Evolutionary conservation across 2,329 filamentous ascomycete species (phyloP).

Genomic region (Colletotrichum zoysiae): DNA sequence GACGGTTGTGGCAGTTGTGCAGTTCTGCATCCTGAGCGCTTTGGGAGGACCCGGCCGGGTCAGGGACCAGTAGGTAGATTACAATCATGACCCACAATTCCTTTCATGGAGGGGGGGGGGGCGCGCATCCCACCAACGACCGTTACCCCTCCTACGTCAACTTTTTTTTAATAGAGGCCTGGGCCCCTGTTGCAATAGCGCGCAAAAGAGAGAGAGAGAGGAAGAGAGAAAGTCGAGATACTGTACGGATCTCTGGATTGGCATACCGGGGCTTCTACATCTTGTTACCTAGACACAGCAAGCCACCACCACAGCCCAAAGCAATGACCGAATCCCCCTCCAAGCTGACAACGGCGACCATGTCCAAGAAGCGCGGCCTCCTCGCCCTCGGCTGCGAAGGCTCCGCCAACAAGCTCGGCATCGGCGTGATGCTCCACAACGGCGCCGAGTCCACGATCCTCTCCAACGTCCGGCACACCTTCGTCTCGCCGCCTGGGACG

Average conservation of each 20-base stretch:
- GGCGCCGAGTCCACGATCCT: conserved; percentile 76
- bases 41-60: background rate
- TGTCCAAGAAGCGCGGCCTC: conserved; percentile 52
- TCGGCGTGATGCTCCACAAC: conserved; percentile 88
- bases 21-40: background rate
- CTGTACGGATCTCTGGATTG: background rate
- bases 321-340: conserved; percentile 24
- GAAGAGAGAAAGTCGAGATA: conserved; percentile 4
- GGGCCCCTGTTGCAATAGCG: conserved; percentile 21
- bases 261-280: background rate
- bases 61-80: conserved; percentile 24
- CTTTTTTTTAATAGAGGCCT: conserved; percentile 21
- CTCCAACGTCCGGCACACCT: conserved; percentile 95
- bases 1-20: conserved; percentile 37
- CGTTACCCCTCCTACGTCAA: conserved; percentile 42
- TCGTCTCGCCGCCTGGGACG: conserved; percentile 88
- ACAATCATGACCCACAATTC: background rate
- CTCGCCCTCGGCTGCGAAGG: conserved; percentile 80
- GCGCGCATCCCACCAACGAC: conserved; percentile 34
- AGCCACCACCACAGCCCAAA: background rate
- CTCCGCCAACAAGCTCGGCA: conserved; percentile 96
- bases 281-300: background rate
- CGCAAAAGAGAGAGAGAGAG: conserved; percentile 1
- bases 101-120: conserved; percentile 7
- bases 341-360: conserved; percentile 43